Evolutionary conservation across 2,329 filamentous ascomycete species (phyloP).

Genomic region (Chaetomiaceae sp.): DNA sequence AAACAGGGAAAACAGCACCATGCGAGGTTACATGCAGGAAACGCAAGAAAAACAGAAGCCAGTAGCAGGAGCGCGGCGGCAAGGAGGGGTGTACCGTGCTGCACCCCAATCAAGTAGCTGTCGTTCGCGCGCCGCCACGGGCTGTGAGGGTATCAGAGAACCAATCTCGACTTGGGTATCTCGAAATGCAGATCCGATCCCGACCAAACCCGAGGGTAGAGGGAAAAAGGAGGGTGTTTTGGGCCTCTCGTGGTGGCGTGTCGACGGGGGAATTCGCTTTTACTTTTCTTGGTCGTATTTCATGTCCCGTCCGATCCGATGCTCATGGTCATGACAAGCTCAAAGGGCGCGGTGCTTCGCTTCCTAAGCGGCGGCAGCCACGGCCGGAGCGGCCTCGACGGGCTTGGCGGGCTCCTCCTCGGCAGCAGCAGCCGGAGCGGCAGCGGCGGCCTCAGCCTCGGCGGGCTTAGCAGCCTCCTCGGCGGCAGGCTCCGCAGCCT

Average conservation of each 20-base stretch:
- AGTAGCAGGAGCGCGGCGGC: slow-evolving; percentile 9
- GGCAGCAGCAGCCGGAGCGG: slow-evolving; percentile 20
- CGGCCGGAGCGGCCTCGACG: slow-evolving; percentile 41
- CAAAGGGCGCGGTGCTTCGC: slow-evolving; percentile 12
- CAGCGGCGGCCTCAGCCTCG: slow-evolving; percentile 26
- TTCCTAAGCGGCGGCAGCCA: slow-evolving; percentile 50
- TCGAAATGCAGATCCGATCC: slow-evolving; percentile 55
- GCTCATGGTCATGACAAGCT: slow-evolving; percentile 23
- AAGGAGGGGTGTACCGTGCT: background rate
- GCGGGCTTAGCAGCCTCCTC: slow-evolving; percentile 34
- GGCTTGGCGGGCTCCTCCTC: slow-evolving; percentile 36
- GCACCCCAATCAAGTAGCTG: background rate
- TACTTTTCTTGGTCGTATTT: slow-evolving; percentile 19
- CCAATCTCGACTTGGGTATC: slow-evolving; percentile 53
- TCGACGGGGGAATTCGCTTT: slow-evolving; percentile 28
- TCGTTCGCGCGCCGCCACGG: slow-evolving; percentile 1
- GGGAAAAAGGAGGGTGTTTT: slow-evolving; percentile 14
- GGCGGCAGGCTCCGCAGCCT: slow-evolving; percentile 26
- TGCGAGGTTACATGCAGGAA: slow-evolving; percentile 21
- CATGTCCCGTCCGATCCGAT: slow-evolving; percentile 18
- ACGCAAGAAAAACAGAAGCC: slow-evolving; percentile 23
- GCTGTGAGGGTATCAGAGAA: slow-evolving; percentile 31
- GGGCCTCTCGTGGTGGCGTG: slow-evolving; percentile 12
- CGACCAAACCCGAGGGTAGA: slow-evolving; percentile 35
- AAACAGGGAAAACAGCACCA: slow-evolving; percentile 26